Evolutionary conservation across 306 rosid genomes (phyloP).

Genomic region (Lupinus albus): DNA sequence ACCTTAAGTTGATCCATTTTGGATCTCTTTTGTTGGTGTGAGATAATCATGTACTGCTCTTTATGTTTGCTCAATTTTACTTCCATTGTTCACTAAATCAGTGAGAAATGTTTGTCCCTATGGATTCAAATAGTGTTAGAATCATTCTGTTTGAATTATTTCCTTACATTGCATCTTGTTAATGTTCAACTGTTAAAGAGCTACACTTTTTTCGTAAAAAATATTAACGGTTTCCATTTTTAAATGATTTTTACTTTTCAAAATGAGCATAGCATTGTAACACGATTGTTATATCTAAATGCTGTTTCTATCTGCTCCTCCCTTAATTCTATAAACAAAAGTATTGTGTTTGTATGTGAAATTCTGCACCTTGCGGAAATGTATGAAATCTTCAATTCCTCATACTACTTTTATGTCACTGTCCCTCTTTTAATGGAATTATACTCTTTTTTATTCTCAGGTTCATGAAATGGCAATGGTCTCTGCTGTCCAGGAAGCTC

Average conservation of each 20-base stretch:
- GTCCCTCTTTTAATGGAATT: slow-evolving; percentile 31
- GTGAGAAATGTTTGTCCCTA: slow-evolving; percentile 11
- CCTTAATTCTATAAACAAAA: slow-evolving; percentile 27
- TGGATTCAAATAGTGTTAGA: slow-evolving; percentile 26
- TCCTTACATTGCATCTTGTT: slow-evolving; percentile 10
- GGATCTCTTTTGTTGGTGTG: slow-evolving; percentile 29
- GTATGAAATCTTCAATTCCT: slow-evolving; percentile 21
- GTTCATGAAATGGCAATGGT: slow-evolving; percentile 99
- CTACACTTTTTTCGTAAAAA: slow-evolving; percentile 7
- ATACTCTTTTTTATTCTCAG: slow-evolving; percentile 46
- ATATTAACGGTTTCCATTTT: slow-evolving; percentile 30
- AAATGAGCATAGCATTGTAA: slow-evolving; percentile 13
- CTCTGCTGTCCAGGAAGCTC: slow-evolving; percentile 96
- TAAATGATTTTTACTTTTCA: slow-evolving; percentile 17
- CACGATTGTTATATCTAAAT: slow-evolving; percentile 24
- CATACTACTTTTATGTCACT: neutral
- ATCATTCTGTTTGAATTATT: slow-evolving; percentile 9
- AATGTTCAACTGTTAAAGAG: slow-evolving; percentile 3
- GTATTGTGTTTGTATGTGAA: slow-evolving; percentile 10
- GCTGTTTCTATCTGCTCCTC: slow-evolving; percentile 27
- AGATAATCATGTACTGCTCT: neutral
- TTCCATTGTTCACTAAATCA: slow-evolving; percentile 11
- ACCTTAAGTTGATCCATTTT: slow-evolving; percentile 9
- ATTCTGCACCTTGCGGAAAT: slow-evolving; percentile 22
- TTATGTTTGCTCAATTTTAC: slow-evolving; percentile 9